phyloP scores from a whole-genome alignment of 768 basidiomycete genomes.

The Termitomyces sp. region DNA sequence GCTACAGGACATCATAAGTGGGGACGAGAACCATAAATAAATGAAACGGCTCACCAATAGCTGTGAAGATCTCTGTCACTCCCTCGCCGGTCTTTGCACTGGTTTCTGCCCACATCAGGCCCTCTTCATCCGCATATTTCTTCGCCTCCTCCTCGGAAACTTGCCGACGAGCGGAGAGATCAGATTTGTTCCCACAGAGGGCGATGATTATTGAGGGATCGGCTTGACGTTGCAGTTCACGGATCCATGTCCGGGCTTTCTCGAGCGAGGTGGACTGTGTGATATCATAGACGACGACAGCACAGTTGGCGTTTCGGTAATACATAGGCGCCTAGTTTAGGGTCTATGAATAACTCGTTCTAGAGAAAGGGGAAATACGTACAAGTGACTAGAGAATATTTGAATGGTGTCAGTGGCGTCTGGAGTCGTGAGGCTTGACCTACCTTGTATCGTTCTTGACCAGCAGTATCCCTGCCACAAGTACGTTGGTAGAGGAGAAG shows the following conservation, averaged over 20 bases:
- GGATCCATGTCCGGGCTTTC: constrained; percentile 95
- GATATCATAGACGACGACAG: constrained; percentile 95
- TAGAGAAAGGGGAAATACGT: constrained; percentile 21
- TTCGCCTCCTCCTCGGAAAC: constrained; percentile 85
- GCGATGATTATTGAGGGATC: constrained; percentile 96
- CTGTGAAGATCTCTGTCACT: constrained; percentile 80
- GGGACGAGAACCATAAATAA: constrained; percentile 1
- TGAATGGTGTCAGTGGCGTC: constrained; percentile 6
- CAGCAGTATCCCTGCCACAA: constrained; percentile 80
- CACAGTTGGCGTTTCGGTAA: constrained; percentile 92
- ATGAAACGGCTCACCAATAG: constrained; percentile 56
- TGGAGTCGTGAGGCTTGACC: constrained; percentile 18
- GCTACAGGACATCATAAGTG: constrained; percentile 36
- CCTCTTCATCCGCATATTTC: constrained; percentile 91
- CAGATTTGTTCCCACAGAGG: constrained; percentile 93
- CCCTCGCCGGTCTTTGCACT: constrained; percentile 88
- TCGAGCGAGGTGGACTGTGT: constrained; percentile 88
- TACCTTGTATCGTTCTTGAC: constrained; percentile 92
- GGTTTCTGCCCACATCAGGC: constrained; percentile 89
- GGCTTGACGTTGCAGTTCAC: constrained; percentile 94
- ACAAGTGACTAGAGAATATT: constrained; percentile 31
- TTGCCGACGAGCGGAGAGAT: constrained; percentile 80
- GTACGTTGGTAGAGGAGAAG: constrained; percentile 2
- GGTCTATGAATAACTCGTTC: not conserved
- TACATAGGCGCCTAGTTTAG: constrained; percentile 81